Base-by-base conservation (phyloP, 1,284 basidiomycete genomes). In the Trametes versicolor region DNA sequence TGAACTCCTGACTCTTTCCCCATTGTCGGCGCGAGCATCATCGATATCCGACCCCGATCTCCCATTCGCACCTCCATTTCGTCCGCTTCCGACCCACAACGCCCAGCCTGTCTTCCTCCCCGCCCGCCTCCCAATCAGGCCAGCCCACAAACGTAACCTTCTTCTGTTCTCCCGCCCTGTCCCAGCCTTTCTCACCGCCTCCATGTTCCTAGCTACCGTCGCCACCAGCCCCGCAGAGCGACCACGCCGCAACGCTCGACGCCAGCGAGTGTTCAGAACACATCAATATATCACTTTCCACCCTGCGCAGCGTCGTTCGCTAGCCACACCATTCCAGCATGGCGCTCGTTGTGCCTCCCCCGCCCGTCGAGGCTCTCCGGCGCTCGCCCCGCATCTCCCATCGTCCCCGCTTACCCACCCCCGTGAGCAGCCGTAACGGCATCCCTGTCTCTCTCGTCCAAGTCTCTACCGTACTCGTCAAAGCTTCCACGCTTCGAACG, bases 1-100 rank as follows among this genome's bases (percentile, higher is more conserved):
- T 52, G 47, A 21, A 47, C 34, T 55, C 50, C 47, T 62, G 60
- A 47, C 61, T 63, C 58, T 58, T 47, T 47, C 64, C 58, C 62
- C 66, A 63, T 66, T 63, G 65, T 63, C 65, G 65, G 64, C 50
- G 60, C 64, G 65, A 66, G 65, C 61, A 63, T 66, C 65, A 66
- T 66, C 65, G 65, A 66, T 66, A 66, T 60, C 65, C 65, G 65
- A 66, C 51, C 62, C 60, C 62, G 58, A 53, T 58, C 56, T 58
- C 8, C 43, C 29, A 54, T 55, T 63, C 58, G 60, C 65, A 60
- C n/a, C 43, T 62, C 64, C 58, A 62, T 60, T 62, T 60, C 64
- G 57, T 60, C 65, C 65, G 58, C 53, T 63, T 66, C 65, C 61
- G 65, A 58, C 65, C 53, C 34, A 27, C 57, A 47, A 59, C 61